These are phyloP conservation scores for Neostapfia colusana DNA, from an alignment of 176 grass and related monocot species.

Conservation along the genomic window DNA sequence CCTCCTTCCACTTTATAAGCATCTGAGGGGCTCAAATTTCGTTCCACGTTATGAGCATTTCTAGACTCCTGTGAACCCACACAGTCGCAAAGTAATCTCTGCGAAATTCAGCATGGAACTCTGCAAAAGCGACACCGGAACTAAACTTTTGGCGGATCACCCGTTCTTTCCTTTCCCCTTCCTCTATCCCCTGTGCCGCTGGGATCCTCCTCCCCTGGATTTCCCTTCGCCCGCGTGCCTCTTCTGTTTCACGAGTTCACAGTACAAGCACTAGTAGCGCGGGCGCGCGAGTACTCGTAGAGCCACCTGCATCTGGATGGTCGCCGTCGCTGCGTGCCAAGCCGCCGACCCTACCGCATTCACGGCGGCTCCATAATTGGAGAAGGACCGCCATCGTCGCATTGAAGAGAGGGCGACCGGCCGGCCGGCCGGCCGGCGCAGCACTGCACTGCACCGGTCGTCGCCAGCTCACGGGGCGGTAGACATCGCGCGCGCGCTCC, in stretches of 20 bases:
- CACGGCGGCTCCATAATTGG: not conserved
- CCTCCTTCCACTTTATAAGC: too few species aligned
- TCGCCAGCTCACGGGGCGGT: not conserved
- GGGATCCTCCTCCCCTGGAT: not conserved
- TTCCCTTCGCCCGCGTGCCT: not conserved
- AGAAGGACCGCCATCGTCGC: not conserved
- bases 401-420: not conserved
- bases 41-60: too few species aligned
- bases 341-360: conserved; percentile 18
- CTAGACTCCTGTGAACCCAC: too few species aligned
- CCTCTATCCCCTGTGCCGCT: not conserved
- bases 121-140: not conserved
- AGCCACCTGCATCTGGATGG: not conserved
- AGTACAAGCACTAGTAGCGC: too few species aligned
- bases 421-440: not conserved
- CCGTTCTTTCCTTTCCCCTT: not conserved
- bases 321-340: not conserved
- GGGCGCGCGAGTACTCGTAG: not conserved
- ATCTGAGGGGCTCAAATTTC: too few species aligned
- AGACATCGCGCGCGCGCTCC: too few species aligned
- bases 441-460: not conserved
- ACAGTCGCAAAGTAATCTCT: not conserved
- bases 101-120: not conserved
- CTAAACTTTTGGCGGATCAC: too few species aligned
- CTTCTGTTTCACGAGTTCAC: too few species aligned